phyloP scores from a whole-genome alignment of 129 eudicot genomes.

The Chrysanthemum makinoi region DNA sequence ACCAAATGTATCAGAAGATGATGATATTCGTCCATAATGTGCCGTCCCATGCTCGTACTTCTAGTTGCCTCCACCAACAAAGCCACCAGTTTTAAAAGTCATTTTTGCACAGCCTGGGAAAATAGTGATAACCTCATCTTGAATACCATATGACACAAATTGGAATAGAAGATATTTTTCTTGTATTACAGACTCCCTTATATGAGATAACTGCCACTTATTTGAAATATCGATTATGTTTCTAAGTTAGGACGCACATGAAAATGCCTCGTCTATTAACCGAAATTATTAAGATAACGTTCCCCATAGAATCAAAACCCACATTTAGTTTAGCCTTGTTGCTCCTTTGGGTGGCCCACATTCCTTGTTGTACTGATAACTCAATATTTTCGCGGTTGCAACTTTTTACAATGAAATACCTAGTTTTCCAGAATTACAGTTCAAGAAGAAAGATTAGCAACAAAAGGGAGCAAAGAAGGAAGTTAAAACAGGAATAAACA shows the following conservation, averaged over 20 bases:
- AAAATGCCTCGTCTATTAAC: slow-evolving; percentile 89
- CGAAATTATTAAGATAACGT: slow-evolving; percentile 85
- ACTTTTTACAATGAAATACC: slow-evolving; percentile 98
- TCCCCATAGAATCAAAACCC: slow-evolving; percentile 88
- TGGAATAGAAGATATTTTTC: slow-evolving; percentile 1
- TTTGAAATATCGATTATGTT: background rate
- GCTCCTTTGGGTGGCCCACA: slow-evolving; percentile 98
- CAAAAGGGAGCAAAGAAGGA: slow-evolving; percentile 6
- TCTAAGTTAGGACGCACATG: slow-evolving; percentile 51
- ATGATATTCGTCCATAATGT: slow-evolving; percentile 69
- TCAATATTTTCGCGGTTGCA: slow-evolving; percentile 95
- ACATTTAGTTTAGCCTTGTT: slow-evolving; percentile 95
- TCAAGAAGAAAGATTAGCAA: slow-evolving; percentile 33
- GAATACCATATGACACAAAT: slow-evolving; percentile 7
- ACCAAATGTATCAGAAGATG: background rate
- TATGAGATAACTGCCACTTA: background rate
- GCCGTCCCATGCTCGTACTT: slow-evolving; percentile 93
- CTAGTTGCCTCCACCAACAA: slow-evolving; percentile 93
- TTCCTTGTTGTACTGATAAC: slow-evolving; percentile 97
- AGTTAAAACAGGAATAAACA: background rate
- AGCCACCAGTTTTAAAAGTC: slow-evolving; percentile 85
- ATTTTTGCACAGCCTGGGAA: slow-evolving; percentile 88
- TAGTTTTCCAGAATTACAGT: slow-evolving; percentile 29
- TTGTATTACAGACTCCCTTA: background rate
- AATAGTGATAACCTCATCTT: slow-evolving; percentile 15